Percentiles rank a stretch among this genome's conserved stretches.
Evolutionary conservation across 306 rosid genomes (phyloP).

Genomic region (Rubus parviflorus): DNA sequence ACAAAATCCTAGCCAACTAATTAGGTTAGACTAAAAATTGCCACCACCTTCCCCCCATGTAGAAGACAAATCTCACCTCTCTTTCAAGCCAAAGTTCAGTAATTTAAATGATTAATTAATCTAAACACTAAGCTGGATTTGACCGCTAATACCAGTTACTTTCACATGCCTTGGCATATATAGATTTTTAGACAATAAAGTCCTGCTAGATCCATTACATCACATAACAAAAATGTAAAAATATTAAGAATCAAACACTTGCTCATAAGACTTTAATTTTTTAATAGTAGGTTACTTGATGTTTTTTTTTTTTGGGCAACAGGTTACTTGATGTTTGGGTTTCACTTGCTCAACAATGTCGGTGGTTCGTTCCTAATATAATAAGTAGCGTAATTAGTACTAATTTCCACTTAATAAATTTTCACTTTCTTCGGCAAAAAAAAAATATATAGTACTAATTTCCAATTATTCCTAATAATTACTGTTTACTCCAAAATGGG

Average conservation of each 20-base stretch:
- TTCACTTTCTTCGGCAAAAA: too few relatives aligned
- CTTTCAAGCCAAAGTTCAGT: slow-evolving; percentile 3
- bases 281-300: too few relatives aligned
- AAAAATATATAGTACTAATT: too few relatives aligned
- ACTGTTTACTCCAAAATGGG: too few relatives aligned
- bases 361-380: background rate
- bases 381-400: too few relatives aligned
- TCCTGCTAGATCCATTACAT: background rate
- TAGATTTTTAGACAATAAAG: background rate
- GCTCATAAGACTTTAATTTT: too few relatives aligned
- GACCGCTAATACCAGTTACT: slow-evolving; percentile 34
- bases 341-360: too few relatives aligned
- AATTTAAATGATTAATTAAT: slow-evolving; percentile 28
- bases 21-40: slow-evolving; percentile 26
- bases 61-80: slow-evolving; percentile 23
- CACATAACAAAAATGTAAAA: background rate
- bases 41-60: slow-evolving; percentile 32
- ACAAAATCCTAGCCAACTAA: slow-evolving; percentile 11
- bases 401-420: too few relatives aligned
- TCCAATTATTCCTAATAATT: too few relatives aligned
- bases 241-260: background rate
- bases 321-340: too few relatives aligned
- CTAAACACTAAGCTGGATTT: slow-evolving; percentile 21
- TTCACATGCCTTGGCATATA: slow-evolving; percentile 35
- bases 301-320: too few relatives aligned